These are phyloP conservation scores for Rhizopogon rudus DNA, from an alignment of 768 basidiomycete species.

Conservation along the genomic window DNA sequence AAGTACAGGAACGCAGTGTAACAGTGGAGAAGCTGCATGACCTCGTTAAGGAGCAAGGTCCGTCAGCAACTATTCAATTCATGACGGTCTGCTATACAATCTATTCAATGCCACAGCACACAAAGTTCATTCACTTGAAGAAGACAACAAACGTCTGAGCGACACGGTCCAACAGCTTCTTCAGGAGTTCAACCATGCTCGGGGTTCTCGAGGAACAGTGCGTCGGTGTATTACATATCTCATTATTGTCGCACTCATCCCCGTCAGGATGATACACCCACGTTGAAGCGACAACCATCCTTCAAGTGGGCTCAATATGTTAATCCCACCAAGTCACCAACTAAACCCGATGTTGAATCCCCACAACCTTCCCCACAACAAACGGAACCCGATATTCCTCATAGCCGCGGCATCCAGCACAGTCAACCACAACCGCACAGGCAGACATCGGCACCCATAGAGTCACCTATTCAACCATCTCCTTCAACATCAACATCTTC, in stretches of 20 bases:
- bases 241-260: neutral
- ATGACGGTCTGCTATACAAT: constrained; percentile 1
- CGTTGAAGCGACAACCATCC: constrained; percentile 68
- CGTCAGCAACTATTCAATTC: constrained; percentile 9
- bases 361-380: constrained; percentile 79
- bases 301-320: constrained; percentile 88
- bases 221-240: constrained; percentile 2
- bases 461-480: constrained; percentile 23
- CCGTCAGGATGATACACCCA: constrained; percentile 30
- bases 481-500: constrained; percentile 18
- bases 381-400: constrained; percentile 59
- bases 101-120: constrained; percentile 42
- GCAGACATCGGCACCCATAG: constrained; percentile 26
- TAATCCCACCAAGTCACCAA: constrained; percentile 59
- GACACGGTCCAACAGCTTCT: constrained; percentile 56
- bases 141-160: constrained; percentile 70
- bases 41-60: constrained; percentile 74
- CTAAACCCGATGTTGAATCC: constrained; percentile 69
- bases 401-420: constrained; percentile 27
- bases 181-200: constrained; percentile 55
- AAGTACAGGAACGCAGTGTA: constrained; percentile 49
- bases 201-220: constrained; percentile 26
- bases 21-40: constrained; percentile 64
- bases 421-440: constrained; percentile 25
- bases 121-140: constrained; percentile 65